These are phyloP conservation scores for Haplosporangium sp. DNA, from an alignment of 371 early-diverging fungal genomes.

Conservation along the genomic window DNA sequence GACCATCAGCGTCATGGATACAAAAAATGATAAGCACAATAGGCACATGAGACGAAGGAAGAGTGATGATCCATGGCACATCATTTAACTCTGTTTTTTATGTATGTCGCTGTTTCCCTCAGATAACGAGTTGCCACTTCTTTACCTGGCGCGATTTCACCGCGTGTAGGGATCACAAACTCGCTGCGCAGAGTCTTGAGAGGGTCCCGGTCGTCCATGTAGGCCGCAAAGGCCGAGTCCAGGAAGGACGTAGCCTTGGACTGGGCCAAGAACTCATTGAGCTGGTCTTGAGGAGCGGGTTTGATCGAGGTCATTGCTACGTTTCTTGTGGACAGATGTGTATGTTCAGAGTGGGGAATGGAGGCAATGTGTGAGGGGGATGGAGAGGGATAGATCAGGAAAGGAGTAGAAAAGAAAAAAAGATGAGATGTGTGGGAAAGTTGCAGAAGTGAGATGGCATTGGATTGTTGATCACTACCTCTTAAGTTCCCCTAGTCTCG, in stretches of 20 bases:
- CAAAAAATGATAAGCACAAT: too few species aligned
- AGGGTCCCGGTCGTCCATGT: conserved; percentile 70
- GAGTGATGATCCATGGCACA: too few species aligned
- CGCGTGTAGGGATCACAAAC: conserved; percentile 74
- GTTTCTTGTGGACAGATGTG: background rate
- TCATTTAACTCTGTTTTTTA: too few species aligned
- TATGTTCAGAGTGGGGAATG: background rate
- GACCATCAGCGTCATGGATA: too few species aligned
- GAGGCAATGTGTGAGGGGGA: background rate
- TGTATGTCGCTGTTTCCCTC: background rate
- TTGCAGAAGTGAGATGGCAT: background rate
- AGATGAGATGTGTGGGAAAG: conserved; percentile 10
- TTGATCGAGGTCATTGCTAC: conserved; percentile 15
- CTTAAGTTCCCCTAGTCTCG: too few species aligned
- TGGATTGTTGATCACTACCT: too few species aligned
- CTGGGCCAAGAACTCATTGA: conserved; percentile 28
- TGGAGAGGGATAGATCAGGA: background rate
- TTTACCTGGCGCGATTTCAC: conserved; percentile 56
- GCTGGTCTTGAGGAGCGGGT: conserved; percentile 26
- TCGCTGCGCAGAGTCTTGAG: conserved; percentile 68
- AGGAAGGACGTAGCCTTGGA: conserved; percentile 38
- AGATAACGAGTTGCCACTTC: background rate
- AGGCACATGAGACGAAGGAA: background rate
- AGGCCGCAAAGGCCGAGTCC: conserved; percentile 61
- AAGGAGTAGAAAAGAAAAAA: background rate